Base-by-base conservation (phyloP, 768 basidiomycete genomes). In the Rhizopogon rudus region DNA sequence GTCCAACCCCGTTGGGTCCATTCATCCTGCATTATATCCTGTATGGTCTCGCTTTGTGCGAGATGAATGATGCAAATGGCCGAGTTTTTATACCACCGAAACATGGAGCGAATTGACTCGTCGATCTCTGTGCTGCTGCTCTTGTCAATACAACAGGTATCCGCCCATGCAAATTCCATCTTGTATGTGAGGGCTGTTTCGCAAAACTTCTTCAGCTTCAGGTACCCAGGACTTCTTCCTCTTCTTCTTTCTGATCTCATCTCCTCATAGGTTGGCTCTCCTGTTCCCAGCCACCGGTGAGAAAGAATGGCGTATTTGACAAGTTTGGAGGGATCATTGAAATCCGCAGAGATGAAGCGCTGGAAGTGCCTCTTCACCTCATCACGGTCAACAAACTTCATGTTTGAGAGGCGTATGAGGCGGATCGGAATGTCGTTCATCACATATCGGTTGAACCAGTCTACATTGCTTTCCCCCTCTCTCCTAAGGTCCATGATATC, bases 51-150 rank as follows among this genome's bases (percentile, higher is more conserved):
- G 35, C 35, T 37, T 37, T 37, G 35, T 13, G 48, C 37, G 1
- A 59, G 35, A 48, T 59, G 50, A 4, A 51, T 43, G 16, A 51
- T 17, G 48, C 59, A 60, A 35, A 60, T 33, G 22, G 55, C 22
- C 8, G 59, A 39, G 22, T 54, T 55, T 6, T 50, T 33, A 41
- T 60, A 60, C 59, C 59, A 60, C 33, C n/a, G 14, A 42, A 55
- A 60, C 59, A 60, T 60, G 7, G 59, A 58, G 25, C 48, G 44
- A 20, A 60, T 54, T 20, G 59, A 54, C n/a, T 60, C 59, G 6
- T 46, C 44, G 20, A 58, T 44, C 42, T 60, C 59, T 3, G 59
- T 41, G 28, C 59, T 60, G 39, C 59, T 60, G 41, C 44, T 28
- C n/a, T 53, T 60, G 48, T 60, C 51, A 29, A 58, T 55, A 28